Percentiles rank a stretch among this genome's conserved stretches.
These are phyloP conservation scores for Aquanectria penicillioides DNA, from an alignment of 2,329 filamentous ascomycete species.

Conservation along the genomic window DNA sequence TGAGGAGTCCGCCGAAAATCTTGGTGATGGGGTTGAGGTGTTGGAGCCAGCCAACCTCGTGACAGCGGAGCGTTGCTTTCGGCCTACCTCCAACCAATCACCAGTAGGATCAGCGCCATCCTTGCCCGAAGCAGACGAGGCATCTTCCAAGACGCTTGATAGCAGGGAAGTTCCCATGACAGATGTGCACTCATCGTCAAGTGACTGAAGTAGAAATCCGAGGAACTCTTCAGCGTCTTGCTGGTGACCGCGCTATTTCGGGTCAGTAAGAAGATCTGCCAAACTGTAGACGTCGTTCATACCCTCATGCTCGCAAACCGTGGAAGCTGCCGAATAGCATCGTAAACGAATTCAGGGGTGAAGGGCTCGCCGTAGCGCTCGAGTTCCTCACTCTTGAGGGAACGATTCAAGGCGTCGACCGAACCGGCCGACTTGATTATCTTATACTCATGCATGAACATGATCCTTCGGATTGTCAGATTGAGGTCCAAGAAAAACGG, in stretches of 20 bases:
- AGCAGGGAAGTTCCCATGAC: constrained; percentile 64
- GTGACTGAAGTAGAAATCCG: constrained; percentile 88
- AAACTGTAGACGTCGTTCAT: constrained; percentile 48
- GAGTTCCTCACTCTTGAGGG: constrained; percentile 83
- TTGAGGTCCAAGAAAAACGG: background rate
- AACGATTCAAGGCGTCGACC: constrained; percentile 76
- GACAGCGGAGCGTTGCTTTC: constrained; percentile 86
- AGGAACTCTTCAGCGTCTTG: constrained; percentile 98
- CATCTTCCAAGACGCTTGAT: constrained; percentile 44
- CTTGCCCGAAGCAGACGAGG: constrained; percentile 36
- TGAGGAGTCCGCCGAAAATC: constrained; percentile 91
- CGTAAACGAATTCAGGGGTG: constrained; percentile 93
- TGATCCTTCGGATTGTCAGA: constrained; percentile 69
- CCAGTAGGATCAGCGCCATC: constrained; percentile 47
- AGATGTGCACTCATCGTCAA: constrained; percentile 90
- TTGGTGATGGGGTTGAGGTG: constrained; percentile 84
- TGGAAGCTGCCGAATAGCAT: constrained; percentile 86
- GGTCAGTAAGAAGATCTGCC: constrained; percentile 3
- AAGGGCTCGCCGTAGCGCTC: constrained; percentile 93
- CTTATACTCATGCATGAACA: constrained; percentile 94
- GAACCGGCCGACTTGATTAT: constrained; percentile 82
- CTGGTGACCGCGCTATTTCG: constrained; percentile 83
- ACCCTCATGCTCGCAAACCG: constrained; percentile 93
- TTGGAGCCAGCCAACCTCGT: constrained; percentile 86
- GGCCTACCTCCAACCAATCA: constrained; percentile 92